Base-by-base conservation (phyloP, 768 basidiomycete genomes). In the Sarcodon aspratus region DNA sequence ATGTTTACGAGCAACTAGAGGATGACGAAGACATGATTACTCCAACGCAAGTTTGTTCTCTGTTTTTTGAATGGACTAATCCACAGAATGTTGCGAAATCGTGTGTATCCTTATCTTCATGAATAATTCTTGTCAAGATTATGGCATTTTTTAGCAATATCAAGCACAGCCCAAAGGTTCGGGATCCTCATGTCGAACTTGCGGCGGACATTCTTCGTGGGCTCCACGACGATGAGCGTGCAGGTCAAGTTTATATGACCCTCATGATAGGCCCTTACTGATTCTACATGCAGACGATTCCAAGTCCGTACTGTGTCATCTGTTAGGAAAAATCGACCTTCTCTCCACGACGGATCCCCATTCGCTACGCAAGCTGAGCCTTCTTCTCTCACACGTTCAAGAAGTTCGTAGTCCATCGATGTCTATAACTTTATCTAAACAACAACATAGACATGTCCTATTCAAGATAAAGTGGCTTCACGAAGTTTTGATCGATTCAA, bases 221-320 rank as follows among this genome's bases (percentile, higher is more conserved):
- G 40, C 64, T 72, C 53, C 76, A 73, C 50, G 69, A 68, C 55
- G 73, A 66, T 32, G 74, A 69, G 47, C 69, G 64, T 47, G 69
- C 72, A 46, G 69, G 78, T 76, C 47, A 40, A 60, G 46, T 10
- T 46, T 40, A 12, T 52, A 38, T 33, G 44, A 34, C n/a, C 21
- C 21, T 13, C 8, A 12, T 13, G 13, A 33, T 13, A 2, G n/a
- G 17, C 12, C 13, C 27, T 48, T n/a, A 33, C 33, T 48, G 10
- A 33, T 11, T 48, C 38, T 34, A 44, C 13, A 6, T 46, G 18
- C 55, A 87, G 82, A 71, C 50, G 78, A 79, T 3, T 73, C 78
- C 51, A 73, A 78, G 54, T 86, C 85, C 56, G 66, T 72, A 1
- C 59, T 87, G 7, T 79, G 78, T 50, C 80, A 82, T 43, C 69